A percentile compares a stretch with the other conserved stretches of the same genome.
phyloP scores from a whole-genome alignment of 2,329 filamentous ascomycete species.

The Xylaria sp. region DNA sequence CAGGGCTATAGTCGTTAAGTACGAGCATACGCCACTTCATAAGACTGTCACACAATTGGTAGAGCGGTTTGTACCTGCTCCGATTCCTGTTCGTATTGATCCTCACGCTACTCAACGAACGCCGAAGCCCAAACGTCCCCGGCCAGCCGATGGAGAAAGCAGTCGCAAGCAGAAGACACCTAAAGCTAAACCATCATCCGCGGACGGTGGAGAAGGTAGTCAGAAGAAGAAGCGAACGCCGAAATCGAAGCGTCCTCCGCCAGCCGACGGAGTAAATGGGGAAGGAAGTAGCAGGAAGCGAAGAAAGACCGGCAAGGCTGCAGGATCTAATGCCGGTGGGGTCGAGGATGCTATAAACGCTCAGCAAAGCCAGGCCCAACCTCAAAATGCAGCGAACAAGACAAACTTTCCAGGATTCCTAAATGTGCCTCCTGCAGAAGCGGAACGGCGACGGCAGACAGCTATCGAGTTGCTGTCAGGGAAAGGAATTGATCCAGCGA shows the following conservation, averaged over 20 bases:
- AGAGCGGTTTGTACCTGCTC: conserved; percentile 58
- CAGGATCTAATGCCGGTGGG: conserved; percentile 38
- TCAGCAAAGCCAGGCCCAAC: conserved; percentile 28
- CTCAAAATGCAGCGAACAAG: conserved; percentile 34
- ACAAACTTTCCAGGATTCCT: conserved; percentile 51
- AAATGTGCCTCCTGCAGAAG: conserved; percentile 59
- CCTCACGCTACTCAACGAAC: conserved; percentile 42
- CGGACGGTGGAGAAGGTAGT: conserved; percentile 43
- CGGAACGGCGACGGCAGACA: conserved; percentile 60
- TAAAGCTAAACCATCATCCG: conserved; percentile 45
- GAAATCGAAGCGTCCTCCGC: conserved; percentile 47
- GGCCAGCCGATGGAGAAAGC: conserved; percentile 45
- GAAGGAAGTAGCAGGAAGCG: conserved; percentile 44
- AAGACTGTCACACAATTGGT: conserved; percentile 64
- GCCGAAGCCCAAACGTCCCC: conserved; percentile 48
- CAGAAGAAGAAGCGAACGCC: conserved; percentile 42
- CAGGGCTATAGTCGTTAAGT: conserved; percentile 62
- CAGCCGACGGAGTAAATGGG: conserved; percentile 46
- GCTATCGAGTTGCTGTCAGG: conserved; percentile 61
- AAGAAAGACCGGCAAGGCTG: conserved; percentile 44
- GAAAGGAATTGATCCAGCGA: conserved; percentile 62
- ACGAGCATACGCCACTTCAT: conserved; percentile 68
- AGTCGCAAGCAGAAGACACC: conserved; percentile 39
- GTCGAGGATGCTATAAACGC: conserved; percentile 23
- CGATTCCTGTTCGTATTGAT: conserved; percentile 47